A percentile compares a stretch with the other conserved stretches of the same genome.
These are phyloP conservation scores for Xylaria curta DNA, from an alignment of 495 filamentous ascomycete genomes.

Conservation along the genomic window DNA sequence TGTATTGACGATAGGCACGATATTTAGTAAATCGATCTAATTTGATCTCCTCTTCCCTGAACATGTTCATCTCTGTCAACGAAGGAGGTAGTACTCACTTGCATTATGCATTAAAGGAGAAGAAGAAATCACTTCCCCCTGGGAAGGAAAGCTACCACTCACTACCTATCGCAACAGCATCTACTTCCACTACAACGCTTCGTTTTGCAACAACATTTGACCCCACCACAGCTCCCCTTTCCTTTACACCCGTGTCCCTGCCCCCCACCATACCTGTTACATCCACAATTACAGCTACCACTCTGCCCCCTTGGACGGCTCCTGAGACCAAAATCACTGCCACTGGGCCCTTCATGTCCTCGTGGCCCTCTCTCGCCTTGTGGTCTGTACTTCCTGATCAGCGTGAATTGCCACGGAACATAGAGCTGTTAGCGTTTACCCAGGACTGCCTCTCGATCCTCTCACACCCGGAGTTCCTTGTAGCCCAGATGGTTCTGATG, in stretches of 20 bases:
- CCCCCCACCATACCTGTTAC: slow-evolving; percentile 7
- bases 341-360: neutral
- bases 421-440: neutral
- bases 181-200: neutral
- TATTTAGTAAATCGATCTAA: neutral
- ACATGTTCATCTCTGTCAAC: neutral
- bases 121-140: too few relatives aligned
- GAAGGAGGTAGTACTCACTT: too few relatives aligned
- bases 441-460: neutral
- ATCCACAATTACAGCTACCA: slow-evolving; percentile 6
- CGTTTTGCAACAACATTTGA: neutral
- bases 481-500: slow-evolving; percentile 12
- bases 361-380: slow-evolving; percentile 7
- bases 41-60: neutral
- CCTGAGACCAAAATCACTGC: neutral
- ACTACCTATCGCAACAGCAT: slow-evolving; percentile 7
- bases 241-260: neutral
- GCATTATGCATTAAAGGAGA: neutral
- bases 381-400: neutral
- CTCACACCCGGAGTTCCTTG: slow-evolving; percentile 12
- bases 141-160: neutral
- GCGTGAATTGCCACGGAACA: neutral
- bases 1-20: neutral
- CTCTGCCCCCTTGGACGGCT: neutral
- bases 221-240: neutral